Conservation (phyloP, 805 yeast species). For the Cyberlindnera misumaiensis region DNA sequence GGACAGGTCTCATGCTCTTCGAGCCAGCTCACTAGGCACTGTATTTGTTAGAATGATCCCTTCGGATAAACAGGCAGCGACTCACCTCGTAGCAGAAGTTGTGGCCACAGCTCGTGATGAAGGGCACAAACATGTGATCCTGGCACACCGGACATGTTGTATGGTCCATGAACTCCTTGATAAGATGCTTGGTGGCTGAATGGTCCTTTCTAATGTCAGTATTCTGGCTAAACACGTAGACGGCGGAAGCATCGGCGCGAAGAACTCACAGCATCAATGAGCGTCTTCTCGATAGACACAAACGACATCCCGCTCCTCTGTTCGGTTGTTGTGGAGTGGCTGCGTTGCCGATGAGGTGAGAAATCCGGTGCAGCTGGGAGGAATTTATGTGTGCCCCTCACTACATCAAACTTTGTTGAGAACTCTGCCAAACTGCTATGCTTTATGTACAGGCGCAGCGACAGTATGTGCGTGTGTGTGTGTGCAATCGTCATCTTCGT, state of each 20-base stretch:
- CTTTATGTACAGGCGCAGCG: no score
- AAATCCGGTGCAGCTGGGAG: no score
- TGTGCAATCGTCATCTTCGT: no score
- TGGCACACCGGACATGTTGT: slow-evolving; percentile 57
- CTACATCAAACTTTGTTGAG: no score
- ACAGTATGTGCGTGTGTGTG: no score
- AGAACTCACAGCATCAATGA: slow-evolving; percentile 13
- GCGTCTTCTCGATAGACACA: slow-evolving; percentile 12
- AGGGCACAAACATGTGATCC: slow-evolving; percentile 62
- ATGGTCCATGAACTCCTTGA: slow-evolving; percentile 23
- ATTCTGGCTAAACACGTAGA: background rate
- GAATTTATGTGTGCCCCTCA: no score
- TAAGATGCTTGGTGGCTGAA: slow-evolving; percentile 5
- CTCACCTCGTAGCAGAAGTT: slow-evolving; percentile 53
- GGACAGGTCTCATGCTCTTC: slow-evolving; percentile 57
- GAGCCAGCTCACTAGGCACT: slow-evolving; percentile 59
- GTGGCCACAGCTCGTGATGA: slow-evolving; percentile 63
- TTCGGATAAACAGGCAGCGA: background rate
- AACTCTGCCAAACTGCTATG: no score
- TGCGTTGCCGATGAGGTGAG: background rate
- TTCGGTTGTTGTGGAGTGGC: background rate
- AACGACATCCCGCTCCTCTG: background rate
- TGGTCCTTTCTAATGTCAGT: slow-evolving; percentile 12
- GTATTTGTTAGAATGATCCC: slow-evolving; percentile 1
- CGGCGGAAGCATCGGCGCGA: background rate